Percentiles rank a stretch among this genome's conserved stretches.
Evolutionary conservation across 2,329 filamentous ascomycete genomes (phyloP).

Genomic region (Ascochyta viciae-villosae): DNA sequence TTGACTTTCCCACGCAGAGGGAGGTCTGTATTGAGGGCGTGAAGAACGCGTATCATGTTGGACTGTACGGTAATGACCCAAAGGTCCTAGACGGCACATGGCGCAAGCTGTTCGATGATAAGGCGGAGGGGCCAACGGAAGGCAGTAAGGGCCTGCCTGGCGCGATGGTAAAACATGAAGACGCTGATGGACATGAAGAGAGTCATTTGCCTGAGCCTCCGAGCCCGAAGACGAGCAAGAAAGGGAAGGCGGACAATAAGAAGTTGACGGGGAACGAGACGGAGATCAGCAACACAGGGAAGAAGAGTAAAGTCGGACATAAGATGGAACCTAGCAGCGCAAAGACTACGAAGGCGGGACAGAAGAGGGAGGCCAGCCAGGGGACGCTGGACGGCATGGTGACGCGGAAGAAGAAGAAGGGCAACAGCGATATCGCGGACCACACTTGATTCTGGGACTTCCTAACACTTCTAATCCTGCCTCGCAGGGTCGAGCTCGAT

Average conservation of each 20-base stretch:
- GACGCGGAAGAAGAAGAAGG: conserved; percentile 41
- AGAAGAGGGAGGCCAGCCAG: conserved; percentile 64
- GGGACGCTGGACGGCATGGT: conserved; percentile 48
- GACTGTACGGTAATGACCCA: conserved; percentile 68
- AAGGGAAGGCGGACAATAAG: conserved; percentile 64
- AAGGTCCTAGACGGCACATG: conserved; percentile 68
- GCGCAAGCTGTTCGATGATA: conserved; percentile 58
- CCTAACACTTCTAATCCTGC: conserved; percentile 20
- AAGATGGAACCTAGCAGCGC: conserved; percentile 40
- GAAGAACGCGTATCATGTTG: conserved; percentile 73
- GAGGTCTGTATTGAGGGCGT: conserved; percentile 69
- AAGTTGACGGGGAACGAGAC: conserved; percentile 63
- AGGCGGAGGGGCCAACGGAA: conserved; percentile 54
- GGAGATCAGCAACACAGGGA: conserved; percentile 7
- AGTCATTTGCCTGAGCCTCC: conserved; percentile 7
- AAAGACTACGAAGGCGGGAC: conserved; percentile 55
- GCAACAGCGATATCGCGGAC: conserved; percentile 24
- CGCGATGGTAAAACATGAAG: conserved; percentile 44
- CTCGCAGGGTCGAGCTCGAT: conserved; percentile 31
- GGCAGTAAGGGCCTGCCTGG: conserved; percentile 50
- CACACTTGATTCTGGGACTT: conserved; percentile 9
- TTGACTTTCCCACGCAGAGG: conserved; percentile 72
- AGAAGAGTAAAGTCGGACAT: conserved; percentile 58
- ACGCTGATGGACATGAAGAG: conserved; percentile 27
- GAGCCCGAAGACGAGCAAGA: conserved; percentile 25